These are phyloP conservation scores for Achlya hypogyna DNA, from an alignment of 352 stramenopile species.

Conservation along the genomic window DNA sequence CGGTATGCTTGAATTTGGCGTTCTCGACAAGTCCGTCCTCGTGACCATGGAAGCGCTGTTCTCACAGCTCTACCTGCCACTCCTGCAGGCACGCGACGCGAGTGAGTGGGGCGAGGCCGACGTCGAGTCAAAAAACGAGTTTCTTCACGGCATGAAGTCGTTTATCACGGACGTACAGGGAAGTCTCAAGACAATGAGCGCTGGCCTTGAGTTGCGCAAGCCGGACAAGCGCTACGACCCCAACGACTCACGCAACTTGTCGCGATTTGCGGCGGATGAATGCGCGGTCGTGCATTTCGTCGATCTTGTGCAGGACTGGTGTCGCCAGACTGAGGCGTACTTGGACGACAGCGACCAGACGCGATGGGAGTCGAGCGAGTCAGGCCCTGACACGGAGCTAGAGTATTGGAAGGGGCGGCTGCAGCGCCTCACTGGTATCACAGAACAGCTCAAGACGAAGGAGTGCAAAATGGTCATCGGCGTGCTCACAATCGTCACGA, in stretches of 20 bases:
- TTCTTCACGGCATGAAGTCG: conserved; percentile 65
- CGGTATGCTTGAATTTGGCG: conserved; percentile 53
- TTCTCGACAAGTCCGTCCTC: conserved; percentile 59
- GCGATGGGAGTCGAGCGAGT: conserved; percentile 72
- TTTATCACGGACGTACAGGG: conserved; percentile 84
- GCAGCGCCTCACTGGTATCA: conserved; percentile 80
- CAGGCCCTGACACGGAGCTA: conserved; percentile 68
- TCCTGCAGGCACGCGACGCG: conserved; percentile 33
- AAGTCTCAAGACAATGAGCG: conserved; percentile 84
- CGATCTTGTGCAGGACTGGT: conserved; percentile 85
- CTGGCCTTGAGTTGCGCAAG: conserved; percentile 80
- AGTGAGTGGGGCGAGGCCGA: conserved; percentile 60
- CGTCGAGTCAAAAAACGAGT: conserved; percentile 64
- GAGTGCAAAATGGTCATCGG: conserved; percentile 82
- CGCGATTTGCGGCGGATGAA: conserved; percentile 55
- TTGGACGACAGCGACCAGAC: conserved; percentile 76
- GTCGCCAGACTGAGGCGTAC: conserved; percentile 77
- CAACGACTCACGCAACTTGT: conserved; percentile 58
- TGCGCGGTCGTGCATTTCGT: conserved; percentile 71
- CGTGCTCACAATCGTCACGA: conserved; percentile 73
- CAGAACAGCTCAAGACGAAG: conserved; percentile 83
- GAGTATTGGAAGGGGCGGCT: conserved; percentile 82
- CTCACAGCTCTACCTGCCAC: conserved; percentile 59
- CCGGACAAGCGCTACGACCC: conserved; percentile 75
- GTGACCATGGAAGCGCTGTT: conserved; percentile 62